Conservation (phyloP, 805 yeast species). For the Starmerella khaoyaiensis region DNA sequence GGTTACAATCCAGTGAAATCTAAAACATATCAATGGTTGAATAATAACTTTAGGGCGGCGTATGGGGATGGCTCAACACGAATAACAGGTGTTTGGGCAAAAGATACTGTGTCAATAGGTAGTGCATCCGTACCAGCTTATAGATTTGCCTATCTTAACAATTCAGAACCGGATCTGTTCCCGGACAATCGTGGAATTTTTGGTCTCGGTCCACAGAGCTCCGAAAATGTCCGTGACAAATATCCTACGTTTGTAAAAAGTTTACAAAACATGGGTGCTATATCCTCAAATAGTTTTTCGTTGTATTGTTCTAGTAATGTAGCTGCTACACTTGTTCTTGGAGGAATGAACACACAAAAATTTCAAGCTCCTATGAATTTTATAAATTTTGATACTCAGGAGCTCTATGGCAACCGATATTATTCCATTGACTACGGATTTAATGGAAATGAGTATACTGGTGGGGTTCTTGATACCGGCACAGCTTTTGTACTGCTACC, state of each 20-base stretch:
- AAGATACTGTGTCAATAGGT: constrained; percentile 44
- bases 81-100: constrained; percentile 43
- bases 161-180: constrained; percentile 41
- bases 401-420: background rate
- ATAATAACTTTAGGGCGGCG: constrained; percentile 3
- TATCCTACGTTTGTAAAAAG: constrained; percentile 22
- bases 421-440: constrained; percentile 2
- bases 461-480: constrained; percentile 38
- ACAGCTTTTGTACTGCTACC: constrained; percentile 39
- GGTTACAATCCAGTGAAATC: constrained; percentile 20
- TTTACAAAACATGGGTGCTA: constrained; percentile 29
- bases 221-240: constrained; percentile 20
- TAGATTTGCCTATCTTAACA: constrained; percentile 60
- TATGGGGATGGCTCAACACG: constrained; percentile 7
- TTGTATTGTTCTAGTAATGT: constrained; percentile 28
- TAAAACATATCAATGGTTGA: constrained; percentile 14
- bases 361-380: constrained; percentile 29
- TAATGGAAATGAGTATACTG: constrained; percentile 3
- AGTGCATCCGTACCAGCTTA: constrained; percentile 38
- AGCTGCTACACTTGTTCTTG: constrained; percentile 31
- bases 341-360: constrained; percentile 33
- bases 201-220: constrained; percentile 25
- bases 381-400: constrained; percentile 18
- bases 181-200: constrained; percentile 32
- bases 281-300: constrained; percentile 32